These are phyloP conservation scores for Marasmius sp. DNA, from an alignment of 1,284 basidiomycete genomes.

Conservation along the genomic window DNA sequence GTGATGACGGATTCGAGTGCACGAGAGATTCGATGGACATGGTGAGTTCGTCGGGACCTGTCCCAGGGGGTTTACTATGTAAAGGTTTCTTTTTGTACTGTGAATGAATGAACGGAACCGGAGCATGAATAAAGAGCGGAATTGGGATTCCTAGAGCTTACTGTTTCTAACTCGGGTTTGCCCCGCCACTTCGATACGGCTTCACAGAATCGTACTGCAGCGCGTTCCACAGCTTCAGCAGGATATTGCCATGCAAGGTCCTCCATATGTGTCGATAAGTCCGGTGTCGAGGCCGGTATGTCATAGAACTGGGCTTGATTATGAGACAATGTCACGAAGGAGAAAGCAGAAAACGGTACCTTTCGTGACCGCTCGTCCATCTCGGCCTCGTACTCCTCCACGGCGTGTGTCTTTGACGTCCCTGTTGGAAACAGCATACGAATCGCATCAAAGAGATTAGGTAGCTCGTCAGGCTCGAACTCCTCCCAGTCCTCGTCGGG, in stretches of 20 bases:
- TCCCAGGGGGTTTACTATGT: conserved; percentile 2
- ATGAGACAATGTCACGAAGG: conserved; percentile 4
- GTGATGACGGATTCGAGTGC: not conserved
- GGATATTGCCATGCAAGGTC: conserved; percentile 78
- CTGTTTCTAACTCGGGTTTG: conserved; percentile 78
- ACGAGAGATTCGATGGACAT: conserved; percentile 1
- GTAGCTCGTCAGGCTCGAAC: conserved; percentile 77
- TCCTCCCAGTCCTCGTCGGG: conserved; percentile 44
- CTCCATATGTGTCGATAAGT: conserved; percentile 78
- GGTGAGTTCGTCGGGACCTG: not conserved
- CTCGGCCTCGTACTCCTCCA: conserved; percentile 52
- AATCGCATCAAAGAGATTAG: conserved; percentile 62
- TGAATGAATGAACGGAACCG: not conserved
- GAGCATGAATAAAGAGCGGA: not conserved
- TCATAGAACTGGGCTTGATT: conserved; percentile 61
- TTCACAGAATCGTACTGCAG: conserved; percentile 75
- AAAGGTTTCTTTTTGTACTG: conserved; percentile 10
- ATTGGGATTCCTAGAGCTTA: conserved; percentile 28
- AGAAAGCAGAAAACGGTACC: conserved; percentile 35
- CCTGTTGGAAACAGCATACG: conserved; percentile 65
- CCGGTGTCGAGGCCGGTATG: conserved; percentile 64
- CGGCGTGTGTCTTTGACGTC: conserved; percentile 28
- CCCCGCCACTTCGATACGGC: conserved; percentile 78
- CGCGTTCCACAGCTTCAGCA: conserved; percentile 76
- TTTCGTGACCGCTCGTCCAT: conserved; percentile 68